Base-by-base conservation (phyloP, 345 rosid species). In the Aquilaria malaccensis region DNA sequence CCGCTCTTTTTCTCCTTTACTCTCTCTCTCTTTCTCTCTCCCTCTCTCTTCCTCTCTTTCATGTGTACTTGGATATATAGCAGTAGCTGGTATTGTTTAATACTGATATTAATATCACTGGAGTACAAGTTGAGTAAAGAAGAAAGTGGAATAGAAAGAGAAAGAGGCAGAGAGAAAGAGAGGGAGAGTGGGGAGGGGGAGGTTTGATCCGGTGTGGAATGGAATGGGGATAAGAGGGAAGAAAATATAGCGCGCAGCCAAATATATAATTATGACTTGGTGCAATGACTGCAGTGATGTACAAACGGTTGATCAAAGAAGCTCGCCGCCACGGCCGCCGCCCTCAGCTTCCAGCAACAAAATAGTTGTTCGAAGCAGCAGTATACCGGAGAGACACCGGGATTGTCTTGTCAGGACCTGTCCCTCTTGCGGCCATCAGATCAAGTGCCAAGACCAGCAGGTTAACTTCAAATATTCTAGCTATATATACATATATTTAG, bases 341-440 rank as follows among this genome's bases (percentile, higher is more conserved):
- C 65, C 68, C 7, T 52, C 67, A 41, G 56, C 70, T 46, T 51
- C 77, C 14, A 45, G 45, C 11, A 70, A 62, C 12, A 65, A 33
- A 33, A 32, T 49, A 30, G 58, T 31, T 11, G 48, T 0, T 68
- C 43, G 43, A 9, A 37, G 43, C 43, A 4, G 43, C 43, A 37
- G 43, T 9, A 60, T 55, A 53, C 60, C 69, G 66, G 71, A 80
- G 30, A 74, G 60, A 51, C 66, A 71, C 41, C 67, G 73, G 69
- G 71, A 62, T 50, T 68, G 67, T 58, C 60, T 82, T 2, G 31
- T 74, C 55, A 76, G 77, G 64, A 65, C 85, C 12, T 93, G 98
- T 62, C 98, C 98, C 74, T 89, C 97, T 30, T 93, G 98, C 69
- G 96, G 98, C 31, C 96, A 87, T 67, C 88, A 79, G 62, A 84